These are phyloP conservation scores for Diaporthe eres DNA, from an alignment of 2,329 filamentous ascomycete species.

Conservation along the genomic window DNA sequence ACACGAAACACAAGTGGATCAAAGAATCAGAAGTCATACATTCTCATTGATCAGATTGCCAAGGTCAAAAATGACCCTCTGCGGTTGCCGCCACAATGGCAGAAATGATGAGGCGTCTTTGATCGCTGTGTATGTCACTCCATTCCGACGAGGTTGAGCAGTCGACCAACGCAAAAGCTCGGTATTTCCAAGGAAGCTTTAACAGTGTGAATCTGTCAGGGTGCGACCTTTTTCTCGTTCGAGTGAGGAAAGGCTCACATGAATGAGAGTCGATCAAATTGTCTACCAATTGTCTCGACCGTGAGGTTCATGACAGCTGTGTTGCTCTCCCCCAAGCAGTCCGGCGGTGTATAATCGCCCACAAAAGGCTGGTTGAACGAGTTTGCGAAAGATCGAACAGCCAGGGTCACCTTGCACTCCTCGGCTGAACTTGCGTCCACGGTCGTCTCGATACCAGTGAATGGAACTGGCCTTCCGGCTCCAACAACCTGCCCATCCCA, in stretches of 20 bases:
- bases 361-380: conserved; percentile 68
- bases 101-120: conserved; percentile 85
- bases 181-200: conserved; percentile 76
- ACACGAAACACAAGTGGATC: not conserved
- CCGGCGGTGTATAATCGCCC: conserved; percentile 77
- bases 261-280: conserved; percentile 61
- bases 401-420: conserved; percentile 20
- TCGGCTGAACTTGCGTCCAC: conserved; percentile 1
- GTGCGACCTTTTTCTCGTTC: not conserved
- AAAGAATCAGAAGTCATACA: not conserved
- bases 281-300: conserved; percentile 77
- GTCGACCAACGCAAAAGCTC: conserved; percentile 88
- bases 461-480: conserved; percentile 16
- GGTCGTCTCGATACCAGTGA: conserved; percentile 1
- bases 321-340: conserved; percentile 74
- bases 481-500: conserved; percentile 18
- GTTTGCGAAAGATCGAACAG: conserved; percentile 8
- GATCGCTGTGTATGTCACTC: conserved; percentile 81
- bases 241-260: conserved; percentile 69
- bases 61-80: conserved; percentile 85
- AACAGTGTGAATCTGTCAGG: not conserved
- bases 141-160: conserved; percentile 76
- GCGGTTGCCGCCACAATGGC: conserved; percentile 75
- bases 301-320: conserved; percentile 83
- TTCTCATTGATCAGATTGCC: conserved; percentile 73